Percentiles rank a stretch among this genome's conserved stretches.
Evolutionary conservation across 2,329 filamentous ascomycete genomes (phyloP).

Genomic region (Sporothrix schenckii): DNA sequence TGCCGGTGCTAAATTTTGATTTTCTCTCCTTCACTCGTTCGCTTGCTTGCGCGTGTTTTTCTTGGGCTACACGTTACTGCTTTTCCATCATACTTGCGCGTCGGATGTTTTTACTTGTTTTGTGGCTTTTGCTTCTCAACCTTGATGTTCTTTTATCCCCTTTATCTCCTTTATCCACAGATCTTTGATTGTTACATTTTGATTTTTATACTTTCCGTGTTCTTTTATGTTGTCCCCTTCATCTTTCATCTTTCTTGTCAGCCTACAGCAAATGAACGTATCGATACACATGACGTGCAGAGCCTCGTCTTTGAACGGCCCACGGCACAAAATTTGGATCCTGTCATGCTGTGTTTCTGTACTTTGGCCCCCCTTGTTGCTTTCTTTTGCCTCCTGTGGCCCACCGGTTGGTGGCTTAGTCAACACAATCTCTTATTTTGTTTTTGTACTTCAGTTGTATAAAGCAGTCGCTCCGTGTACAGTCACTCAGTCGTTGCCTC

Average conservation of each 20-base stretch:
- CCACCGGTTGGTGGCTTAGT: neutral
- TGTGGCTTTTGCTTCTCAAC: neutral
- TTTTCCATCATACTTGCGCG: constrained; percentile 11
- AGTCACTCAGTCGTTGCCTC: neutral
- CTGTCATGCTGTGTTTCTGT: neutral
- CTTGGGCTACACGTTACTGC: neutral
- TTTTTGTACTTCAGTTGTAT: constrained; percentile 23
- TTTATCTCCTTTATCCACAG: neutral
- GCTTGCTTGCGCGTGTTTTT: neutral
- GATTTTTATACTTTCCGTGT: too few species aligned
- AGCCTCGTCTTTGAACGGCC: neutral
- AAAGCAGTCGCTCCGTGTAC: constrained; percentile 8
- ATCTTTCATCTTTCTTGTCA: neutral
- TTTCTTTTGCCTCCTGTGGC: neutral
- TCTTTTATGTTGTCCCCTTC: neutral
- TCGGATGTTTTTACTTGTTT: constrained; percentile 12
- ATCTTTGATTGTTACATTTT: neutral
- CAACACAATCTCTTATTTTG: constrained; percentile 5
- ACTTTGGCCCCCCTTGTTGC: neutral
- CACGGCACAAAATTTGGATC: constrained; percentile 1
- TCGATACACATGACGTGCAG: neutral
- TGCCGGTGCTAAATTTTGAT: neutral
- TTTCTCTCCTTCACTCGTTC: neutral
- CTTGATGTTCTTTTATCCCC: neutral
- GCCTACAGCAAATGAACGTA: neutral